Conservation (phyloP, 2,329 filamentous ascomycete genomes). For the Atkinsonella texensis region DNA sequence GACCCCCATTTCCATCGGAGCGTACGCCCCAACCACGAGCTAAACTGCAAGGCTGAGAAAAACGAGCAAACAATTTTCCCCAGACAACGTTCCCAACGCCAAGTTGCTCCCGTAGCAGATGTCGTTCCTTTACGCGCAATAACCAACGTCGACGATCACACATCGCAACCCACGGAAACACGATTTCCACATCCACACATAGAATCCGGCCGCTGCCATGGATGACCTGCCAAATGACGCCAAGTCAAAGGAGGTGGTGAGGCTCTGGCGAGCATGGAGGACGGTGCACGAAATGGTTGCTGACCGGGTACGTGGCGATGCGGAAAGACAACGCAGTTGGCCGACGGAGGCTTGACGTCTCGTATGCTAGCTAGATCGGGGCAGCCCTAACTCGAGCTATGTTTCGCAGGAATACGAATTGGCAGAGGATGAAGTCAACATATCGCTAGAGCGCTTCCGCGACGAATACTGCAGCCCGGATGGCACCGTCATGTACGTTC, state of each 20-base stretch:
- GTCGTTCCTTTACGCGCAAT: background rate
- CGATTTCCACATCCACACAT: background rate
- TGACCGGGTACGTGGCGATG: conserved; percentile 56
- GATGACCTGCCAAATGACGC: conserved; percentile 35
- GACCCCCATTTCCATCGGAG: background rate
- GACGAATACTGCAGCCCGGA: conserved; percentile 57
- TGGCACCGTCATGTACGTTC: conserved; percentile 61
- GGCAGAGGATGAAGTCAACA: conserved; percentile 75
- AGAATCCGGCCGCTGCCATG: conserved; percentile 17
- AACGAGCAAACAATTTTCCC: background rate
- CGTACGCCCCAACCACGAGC: background rate
- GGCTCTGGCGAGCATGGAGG: conserved; percentile 87
- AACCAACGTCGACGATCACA: background rate
- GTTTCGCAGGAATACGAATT: conserved; percentile 77
- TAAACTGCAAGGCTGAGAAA: conserved; percentile 1
- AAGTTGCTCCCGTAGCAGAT: background rate
- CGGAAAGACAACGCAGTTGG: background rate
- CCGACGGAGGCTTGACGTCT: background rate
- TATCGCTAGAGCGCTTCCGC: conserved; percentile 74
- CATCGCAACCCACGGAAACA: background rate
- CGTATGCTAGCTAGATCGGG: background rate
- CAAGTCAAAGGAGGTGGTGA: conserved; percentile 42
- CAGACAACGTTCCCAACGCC: background rate
- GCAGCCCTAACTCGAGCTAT: background rate
- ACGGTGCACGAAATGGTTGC: conserved; percentile 92